These are phyloP conservation scores for Fusarium cyanostomum DNA, from an alignment of 2,329 filamentous ascomycete species.

Conservation along the genomic window DNA sequence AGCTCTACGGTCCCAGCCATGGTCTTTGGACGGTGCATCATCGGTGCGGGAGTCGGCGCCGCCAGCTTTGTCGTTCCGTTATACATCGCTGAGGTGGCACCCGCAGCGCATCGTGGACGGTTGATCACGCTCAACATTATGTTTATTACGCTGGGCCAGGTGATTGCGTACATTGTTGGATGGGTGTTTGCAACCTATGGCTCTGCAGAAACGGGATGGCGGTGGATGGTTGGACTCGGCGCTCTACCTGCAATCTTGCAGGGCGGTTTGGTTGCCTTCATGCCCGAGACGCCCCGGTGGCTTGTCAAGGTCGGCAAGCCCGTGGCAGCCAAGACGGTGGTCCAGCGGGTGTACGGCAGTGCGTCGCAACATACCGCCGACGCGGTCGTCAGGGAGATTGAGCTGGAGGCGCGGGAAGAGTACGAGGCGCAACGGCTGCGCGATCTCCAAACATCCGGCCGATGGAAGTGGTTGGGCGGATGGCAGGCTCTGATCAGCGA, in stretches of 20 bases:
- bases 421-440: conserved; percentile 57
- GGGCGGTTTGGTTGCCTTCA: conserved; percentile 70
- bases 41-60: conserved; percentile 77
- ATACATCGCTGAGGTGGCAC: conserved; percentile 88
- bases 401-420: conserved; percentile 78
- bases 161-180: conserved; percentile 86
- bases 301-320: conserved; percentile 75
- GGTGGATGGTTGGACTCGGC: conserved; percentile 91
- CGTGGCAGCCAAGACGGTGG: conserved; percentile 69
- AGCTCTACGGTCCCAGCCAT: conserved; percentile 68
- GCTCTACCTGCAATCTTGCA: conserved; percentile 80
- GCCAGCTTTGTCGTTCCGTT: conserved; percentile 86
- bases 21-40: conserved; percentile 73
- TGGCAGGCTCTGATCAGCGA: conserved; percentile 65
- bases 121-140: conserved; percentile 84
- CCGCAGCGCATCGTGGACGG: conserved; percentile 77
- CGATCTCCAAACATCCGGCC: conserved; percentile 40
- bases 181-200: conserved; percentile 74
- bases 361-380: conserved; percentile 61
- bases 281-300: conserved; percentile 93
- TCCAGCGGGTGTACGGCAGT: conserved; percentile 71
- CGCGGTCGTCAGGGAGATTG: conserved; percentile 73
- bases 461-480: conserved; percentile 54
- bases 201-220: conserved; percentile 71
- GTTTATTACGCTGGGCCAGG: conserved; percentile 88